Base-by-base conservation (phyloP, 192 early-diverging fungal species). In the Funneliformis geosporum region DNA sequence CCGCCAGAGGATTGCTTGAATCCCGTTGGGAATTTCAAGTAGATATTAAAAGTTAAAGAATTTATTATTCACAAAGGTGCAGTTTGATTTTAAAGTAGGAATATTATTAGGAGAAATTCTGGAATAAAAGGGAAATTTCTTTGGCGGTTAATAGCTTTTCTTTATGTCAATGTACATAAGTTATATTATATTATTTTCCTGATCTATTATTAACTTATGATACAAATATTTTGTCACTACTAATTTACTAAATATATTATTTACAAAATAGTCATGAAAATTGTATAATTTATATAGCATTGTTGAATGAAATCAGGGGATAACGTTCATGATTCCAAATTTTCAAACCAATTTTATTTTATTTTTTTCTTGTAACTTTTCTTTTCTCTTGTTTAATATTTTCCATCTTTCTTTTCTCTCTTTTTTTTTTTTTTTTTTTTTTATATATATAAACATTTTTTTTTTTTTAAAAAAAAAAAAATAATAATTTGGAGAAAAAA, bases 1-100 rank as follows among this genome's bases (percentile, higher is more conserved):
- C 97, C 14, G 90, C 93, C n/a, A 86, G 90, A 72, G 97, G 98
- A 4, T 86, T 98, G 60, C 81, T 85, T 55, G 96, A 97, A 66
- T 91, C 88, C 66, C 87, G 94, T 61, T 97, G 97, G 97, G 82
- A 87, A 76, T 96, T 91, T 79, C 86, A 87, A 78, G 86, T 86
- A 10, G 82, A 87, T 79, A 70, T 83, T 27, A 86, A 87, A 79
- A 61, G 50, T 21, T 85, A 81, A 60, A 77, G 7, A 69, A 18
- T 25, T 27, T 10, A 64, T 0, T 33, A 33, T 33, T 33, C 33
- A 33, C 33, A 0, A 2, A 33, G 2, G 33, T 33, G 33, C 33
- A 33, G 33, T 33, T 65, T 28, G 62, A 28, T 28, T 28, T 23
- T 61, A 61, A 23, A 23, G 60, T 65, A 27, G 14, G 28, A 28